Evolutionary conservation across 73 alveolate species (phyloP).

Genomic region (Durusdinium trenchii): DNA sequence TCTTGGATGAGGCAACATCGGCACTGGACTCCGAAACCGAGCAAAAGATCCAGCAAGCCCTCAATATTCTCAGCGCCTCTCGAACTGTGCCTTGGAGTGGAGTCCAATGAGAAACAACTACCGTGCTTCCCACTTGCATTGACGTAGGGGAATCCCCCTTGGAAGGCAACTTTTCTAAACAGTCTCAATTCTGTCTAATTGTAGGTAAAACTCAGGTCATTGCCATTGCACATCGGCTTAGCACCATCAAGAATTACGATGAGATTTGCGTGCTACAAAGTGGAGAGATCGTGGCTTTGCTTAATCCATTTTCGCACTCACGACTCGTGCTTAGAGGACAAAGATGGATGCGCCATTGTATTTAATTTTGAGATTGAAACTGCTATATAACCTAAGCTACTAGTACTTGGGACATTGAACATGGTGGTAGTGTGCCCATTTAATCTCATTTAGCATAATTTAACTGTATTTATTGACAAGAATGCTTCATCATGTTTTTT

Average conservation of each 20-base stretch:
- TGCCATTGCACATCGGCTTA: slow-evolving; percentile 98
- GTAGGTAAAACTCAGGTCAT: slow-evolving; percentile 29
- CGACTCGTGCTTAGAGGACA: too few species aligned
- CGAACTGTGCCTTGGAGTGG: slow-evolving; percentile 19
- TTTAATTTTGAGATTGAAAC: too few species aligned
- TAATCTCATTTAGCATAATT: too few species aligned
- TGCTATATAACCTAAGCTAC: too few species aligned
- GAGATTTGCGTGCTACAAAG: slow-evolving; percentile 98
- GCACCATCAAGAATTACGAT: slow-evolving; percentile 98
- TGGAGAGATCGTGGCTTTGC: slow-evolving; percentile 97
- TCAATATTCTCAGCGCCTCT: slow-evolving; percentile 41
- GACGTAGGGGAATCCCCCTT: not conserved
- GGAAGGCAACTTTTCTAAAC: too few species aligned
- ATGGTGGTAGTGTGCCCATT: too few species aligned
- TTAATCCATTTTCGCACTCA: too few species aligned
- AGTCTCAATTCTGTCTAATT: not conserved
- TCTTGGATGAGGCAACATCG: slow-evolving; percentile 87
- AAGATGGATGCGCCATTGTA: too few species aligned
- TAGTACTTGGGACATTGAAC: too few species aligned
- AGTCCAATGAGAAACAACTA: too few species aligned
- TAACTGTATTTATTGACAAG: too few species aligned
- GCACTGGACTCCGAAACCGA: slow-evolving; percentile 94
- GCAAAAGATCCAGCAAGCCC: slow-evolving; percentile 66
- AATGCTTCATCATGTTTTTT: too few species aligned
- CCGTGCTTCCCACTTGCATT: not conserved